A percentile compares a stretch with the other conserved stretches of the same genome.
phyloP scores from a whole-genome alignment of 139 green algal species.

The Eudorina sp. region DNA sequence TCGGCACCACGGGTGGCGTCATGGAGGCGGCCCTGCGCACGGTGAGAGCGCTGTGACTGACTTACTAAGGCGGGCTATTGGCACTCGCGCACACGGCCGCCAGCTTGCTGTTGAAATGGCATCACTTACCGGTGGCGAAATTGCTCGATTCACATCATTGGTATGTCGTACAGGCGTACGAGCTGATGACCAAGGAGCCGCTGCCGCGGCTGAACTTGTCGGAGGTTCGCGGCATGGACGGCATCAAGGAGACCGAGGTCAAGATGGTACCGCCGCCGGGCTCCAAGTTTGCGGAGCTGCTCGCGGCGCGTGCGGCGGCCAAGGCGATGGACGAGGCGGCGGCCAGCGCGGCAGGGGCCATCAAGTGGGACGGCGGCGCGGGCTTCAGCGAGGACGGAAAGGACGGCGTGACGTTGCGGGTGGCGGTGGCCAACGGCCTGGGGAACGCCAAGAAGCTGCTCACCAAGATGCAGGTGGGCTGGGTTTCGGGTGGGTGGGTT shows the following conservation, averaged over 20 bases:
- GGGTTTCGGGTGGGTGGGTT: neutral
- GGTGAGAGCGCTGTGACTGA: too few species aligned
- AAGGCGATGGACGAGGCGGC: neutral
- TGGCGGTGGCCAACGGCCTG: constrained; percentile 80
- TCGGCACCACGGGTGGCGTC: constrained; percentile 81
- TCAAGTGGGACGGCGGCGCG: constrained; percentile 32
- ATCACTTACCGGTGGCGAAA: too few species aligned
- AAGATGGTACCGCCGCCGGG: constrained; percentile 53
- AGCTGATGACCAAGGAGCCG: constrained; percentile 58
- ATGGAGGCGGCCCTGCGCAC: constrained; percentile 85
- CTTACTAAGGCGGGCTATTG: too few species aligned
- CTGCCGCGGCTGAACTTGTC: constrained; percentile 53
- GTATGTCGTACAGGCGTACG: constrained; percentile 50
- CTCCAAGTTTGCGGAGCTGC: constrained; percentile 50
- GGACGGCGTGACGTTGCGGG: constrained; percentile 55
- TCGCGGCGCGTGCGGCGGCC: neutral
- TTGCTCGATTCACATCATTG: too few species aligned
- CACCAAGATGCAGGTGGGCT: constrained; percentile 47
- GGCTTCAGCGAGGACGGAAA: constrained; percentile 3
- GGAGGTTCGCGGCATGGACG: constrained; percentile 76
- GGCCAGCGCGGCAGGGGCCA: constrained; percentile 22
- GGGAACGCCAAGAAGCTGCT: constrained; percentile 85
- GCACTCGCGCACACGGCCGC: too few species aligned
- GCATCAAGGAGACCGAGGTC: constrained; percentile 72
- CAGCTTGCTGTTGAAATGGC: too few species aligned